Percentiles rank a stretch among this genome's conserved stretches.
These are phyloP conservation scores for Rhinocladiella mackenziei DNA, from an alignment of 2,329 filamentous ascomycete genomes.

Conservation along the genomic window DNA sequence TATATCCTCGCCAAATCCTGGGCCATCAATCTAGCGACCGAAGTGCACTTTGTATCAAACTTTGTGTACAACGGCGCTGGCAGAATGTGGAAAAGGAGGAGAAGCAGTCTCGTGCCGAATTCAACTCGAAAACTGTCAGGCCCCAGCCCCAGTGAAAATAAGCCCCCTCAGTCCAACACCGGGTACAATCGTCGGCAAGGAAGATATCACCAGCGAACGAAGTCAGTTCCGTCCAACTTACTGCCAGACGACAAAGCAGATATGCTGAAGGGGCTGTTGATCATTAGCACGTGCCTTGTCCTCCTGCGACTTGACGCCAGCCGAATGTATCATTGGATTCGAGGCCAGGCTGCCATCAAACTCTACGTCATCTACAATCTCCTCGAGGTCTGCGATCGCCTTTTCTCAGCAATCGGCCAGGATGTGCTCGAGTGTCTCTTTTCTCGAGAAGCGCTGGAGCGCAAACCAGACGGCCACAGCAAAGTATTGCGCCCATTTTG, in stretches of 20 bases:
- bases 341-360: conserved; percentile 94
- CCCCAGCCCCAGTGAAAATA: conserved; percentile 39
- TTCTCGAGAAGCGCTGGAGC: conserved; percentile 84
- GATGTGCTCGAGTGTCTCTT: conserved; percentile 96
- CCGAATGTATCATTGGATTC: conserved; percentile 96
- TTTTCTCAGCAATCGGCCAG: conserved; percentile 87
- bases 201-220: conserved; percentile 63
- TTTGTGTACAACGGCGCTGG: conserved; percentile 79
- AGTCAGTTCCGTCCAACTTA: conserved; percentile 78
- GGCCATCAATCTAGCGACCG: conserved; percentile 66
- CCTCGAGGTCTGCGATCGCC: conserved; percentile 80
- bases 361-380: conserved; percentile 99
- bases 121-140: conserved; percentile 11
- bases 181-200: conserved; percentile 5
- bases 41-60: conserved; percentile 64
- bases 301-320: conserved; percentile 92
- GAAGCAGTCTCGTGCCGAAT: conserved; percentile 37
- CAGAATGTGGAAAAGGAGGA: conserved; percentile 62
- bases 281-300: conserved; percentile 77
- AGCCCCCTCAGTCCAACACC: conserved; percentile 26
- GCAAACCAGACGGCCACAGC: conserved; percentile 80
- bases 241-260: conserved; percentile 92
- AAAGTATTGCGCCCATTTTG: conserved; percentile 84
- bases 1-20: conserved; percentile 75
- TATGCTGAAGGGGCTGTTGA: conserved; percentile 81